Base-by-base conservation (phyloP, 169 alveolate genomes). In the Plasmodium knowlesi region DNA sequence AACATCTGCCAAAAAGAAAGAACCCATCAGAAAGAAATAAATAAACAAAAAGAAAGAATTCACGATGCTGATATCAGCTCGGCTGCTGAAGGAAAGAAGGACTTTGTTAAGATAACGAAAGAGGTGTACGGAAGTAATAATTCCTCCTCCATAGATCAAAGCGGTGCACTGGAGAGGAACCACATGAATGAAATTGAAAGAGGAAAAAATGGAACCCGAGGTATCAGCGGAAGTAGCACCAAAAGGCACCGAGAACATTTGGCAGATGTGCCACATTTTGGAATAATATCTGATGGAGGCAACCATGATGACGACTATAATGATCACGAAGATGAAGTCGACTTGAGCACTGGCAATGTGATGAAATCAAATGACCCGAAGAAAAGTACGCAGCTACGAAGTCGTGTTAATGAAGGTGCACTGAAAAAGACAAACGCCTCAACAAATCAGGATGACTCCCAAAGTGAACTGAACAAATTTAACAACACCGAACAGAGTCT, bases 101-200 rank as follows among this genome's bases (percentile, higher is more conserved):
- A 41, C 74, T 70, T 72, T 70, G 72, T 34, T 25, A 71, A 71
- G 53, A 84, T 84, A 70, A 84, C 92, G 10, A 84, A 84, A 57
- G 92, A 71, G 10, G 71, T 71, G 30, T 16, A 84, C 54, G 54
- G 70, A 39, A 70, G 83, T 0, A 84, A 28, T 84, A 67, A 46
- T 12, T 84, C 19, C 61, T 53, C 92, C 5, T 83, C 41, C 5
- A 67, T 67, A 34, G 53, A 84, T 71, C 16, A 67, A 16, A 19
- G 54, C n/a, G 37, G 43, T 2, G 19, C 83, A 19, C 5, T 6
- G 5, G 16, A 73, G 5, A 71, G 72, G 72, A 46, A 14, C 57
- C 72, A 61, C 25, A 73, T 32, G 54, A 71, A 41, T 84, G 57
- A 84, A 22, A 37, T 37, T 25, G 50, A 22, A 43, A 71, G 53